Conservation (phyloP, 108 stramenopile genomes). For the Fistulifera solaris region DNA sequence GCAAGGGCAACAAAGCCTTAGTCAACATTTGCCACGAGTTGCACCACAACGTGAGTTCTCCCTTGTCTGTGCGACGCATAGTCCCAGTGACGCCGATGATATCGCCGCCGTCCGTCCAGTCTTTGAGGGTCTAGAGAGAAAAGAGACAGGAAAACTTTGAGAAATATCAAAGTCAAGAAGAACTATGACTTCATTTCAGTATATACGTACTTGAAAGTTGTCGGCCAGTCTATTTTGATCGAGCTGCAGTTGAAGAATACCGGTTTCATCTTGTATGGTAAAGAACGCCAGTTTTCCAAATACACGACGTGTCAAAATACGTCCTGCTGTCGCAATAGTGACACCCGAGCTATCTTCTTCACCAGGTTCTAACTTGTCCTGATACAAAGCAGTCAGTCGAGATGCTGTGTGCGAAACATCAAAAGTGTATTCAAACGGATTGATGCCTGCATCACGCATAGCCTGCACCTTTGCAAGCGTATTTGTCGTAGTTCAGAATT, state of each 20-base stretch:
- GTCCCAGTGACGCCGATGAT: constrained; percentile 90
- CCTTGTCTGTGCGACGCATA: constrained; percentile 92
- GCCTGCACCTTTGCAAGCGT: constrained; percentile 71
- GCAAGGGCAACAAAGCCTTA: constrained; percentile 88
- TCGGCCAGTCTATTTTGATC: constrained; percentile 82
- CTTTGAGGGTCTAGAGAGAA: constrained; percentile 63
- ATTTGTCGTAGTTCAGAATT: constrained; percentile 66
- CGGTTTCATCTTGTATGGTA: constrained; percentile 86
- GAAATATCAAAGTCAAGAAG: no score
- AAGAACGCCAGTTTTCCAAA: constrained; percentile 97
- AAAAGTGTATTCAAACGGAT: constrained; percentile 82
- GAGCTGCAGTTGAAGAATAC: constrained; percentile 87
- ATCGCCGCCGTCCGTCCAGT: constrained; percentile 93
- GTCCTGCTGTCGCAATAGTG: constrained; percentile 81
- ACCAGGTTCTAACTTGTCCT: constrained; percentile 61
- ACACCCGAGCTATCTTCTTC: constrained; percentile 70
- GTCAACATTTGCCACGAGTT: constrained; percentile 94
- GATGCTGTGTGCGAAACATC: constrained; percentile 49
- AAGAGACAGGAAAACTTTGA: background rate
- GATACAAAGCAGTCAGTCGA: constrained; percentile 43
- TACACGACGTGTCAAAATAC: constrained; percentile 89
- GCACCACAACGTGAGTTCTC: constrained; percentile 91
- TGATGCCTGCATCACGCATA: constrained; percentile 69
- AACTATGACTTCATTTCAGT: background rate
- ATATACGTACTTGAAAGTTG: constrained; percentile 55